A percentile compares a stretch with the other conserved stretches of the same genome.
Conservation (phyloP, 345 rosid genomes). For the Noccaea caerulescens region DNA sequence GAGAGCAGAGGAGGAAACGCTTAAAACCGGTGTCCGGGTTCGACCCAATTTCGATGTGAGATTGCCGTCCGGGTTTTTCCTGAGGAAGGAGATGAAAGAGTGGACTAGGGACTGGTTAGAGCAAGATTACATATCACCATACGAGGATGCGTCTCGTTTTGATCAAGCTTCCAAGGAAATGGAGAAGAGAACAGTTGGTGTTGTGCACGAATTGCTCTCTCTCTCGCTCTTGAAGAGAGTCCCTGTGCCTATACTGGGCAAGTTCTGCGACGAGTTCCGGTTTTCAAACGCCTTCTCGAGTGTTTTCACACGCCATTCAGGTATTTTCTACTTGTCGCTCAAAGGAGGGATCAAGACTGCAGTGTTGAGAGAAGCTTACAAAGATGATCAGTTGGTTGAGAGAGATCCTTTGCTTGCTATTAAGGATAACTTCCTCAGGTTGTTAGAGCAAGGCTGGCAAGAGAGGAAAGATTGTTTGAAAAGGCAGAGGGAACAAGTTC, state of each 20-base stretch:
- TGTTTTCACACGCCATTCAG: constrained; percentile 85
- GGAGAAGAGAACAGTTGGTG: constrained; percentile 90
- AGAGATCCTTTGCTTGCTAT: constrained; percentile 72
- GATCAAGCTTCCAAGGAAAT: constrained; percentile 74
- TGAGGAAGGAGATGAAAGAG: constrained; percentile 92
- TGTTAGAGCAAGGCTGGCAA: constrained; percentile 72
- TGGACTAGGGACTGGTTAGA: constrained; percentile 94
- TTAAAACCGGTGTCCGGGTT: constrained; percentile 57
- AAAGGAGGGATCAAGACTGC: constrained; percentile 92
- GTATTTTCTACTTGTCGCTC: constrained; percentile 81
- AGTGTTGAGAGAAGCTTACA: constrained; percentile 75
- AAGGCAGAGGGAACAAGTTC: constrained; percentile 47
- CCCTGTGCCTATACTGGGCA: constrained; percentile 84
- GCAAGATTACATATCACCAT: constrained; percentile 79
- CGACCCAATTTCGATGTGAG: constrained; percentile 71
- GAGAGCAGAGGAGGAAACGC: constrained; percentile 65
- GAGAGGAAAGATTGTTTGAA: constrained; percentile 58
- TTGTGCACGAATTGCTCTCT: constrained; percentile 80
- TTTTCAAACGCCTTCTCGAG: constrained; percentile 78
- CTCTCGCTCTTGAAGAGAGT: constrained; percentile 79
- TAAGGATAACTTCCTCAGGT: constrained; percentile 66
- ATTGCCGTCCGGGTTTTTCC: constrained; percentile 67
- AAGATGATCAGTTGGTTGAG: constrained; percentile 56
- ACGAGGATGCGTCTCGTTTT: constrained; percentile 64
- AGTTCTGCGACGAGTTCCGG: constrained; percentile 71